Conservation (phyloP, 2,329 filamentous ascomycete species). For the Pseudocercospora ulei region DNA sequence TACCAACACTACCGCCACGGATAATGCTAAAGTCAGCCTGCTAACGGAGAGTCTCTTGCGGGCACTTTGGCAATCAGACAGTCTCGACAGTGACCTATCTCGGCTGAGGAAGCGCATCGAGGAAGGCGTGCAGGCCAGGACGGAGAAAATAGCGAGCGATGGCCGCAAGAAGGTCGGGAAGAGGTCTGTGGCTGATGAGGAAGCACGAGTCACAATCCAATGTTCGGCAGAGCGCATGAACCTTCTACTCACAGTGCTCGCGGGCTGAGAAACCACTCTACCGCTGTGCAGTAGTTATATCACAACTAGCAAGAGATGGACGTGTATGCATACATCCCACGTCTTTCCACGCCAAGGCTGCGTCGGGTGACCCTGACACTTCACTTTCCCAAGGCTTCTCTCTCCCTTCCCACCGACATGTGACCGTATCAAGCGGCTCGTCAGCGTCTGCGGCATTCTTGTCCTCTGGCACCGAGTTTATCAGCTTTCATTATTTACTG, state of each 20-base stretch:
- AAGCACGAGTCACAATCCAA: constrained; percentile 32
- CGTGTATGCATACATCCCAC: too few relatives aligned
- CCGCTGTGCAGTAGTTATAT: too few relatives aligned
- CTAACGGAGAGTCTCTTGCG: constrained; percentile 57
- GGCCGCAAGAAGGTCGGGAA: constrained; percentile 40
- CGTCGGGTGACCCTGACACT: constrained; percentile 8
- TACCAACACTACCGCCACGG: constrained; percentile 49
- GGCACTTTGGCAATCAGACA: constrained; percentile 38
- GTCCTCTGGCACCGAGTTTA: background rate
- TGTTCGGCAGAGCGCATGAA: constrained; percentile 30
- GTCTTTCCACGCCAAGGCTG: constrained; percentile 8
- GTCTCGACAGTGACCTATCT: constrained; percentile 13
- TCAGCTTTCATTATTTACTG: constrained; percentile 6
- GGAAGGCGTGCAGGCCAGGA: constrained; percentile 46
- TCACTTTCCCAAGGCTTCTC: constrained; percentile 5
- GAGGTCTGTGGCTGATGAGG: constrained; percentile 32
- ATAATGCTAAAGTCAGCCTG: constrained; percentile 65
- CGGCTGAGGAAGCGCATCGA: constrained; percentile 38
- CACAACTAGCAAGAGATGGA: too few relatives aligned
- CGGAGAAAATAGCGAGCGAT: constrained; percentile 39
- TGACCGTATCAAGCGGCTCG: constrained; percentile 8
- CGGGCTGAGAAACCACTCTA: too few relatives aligned
- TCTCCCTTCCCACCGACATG: constrained; percentile 8
- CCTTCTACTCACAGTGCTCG: constrained; percentile 13
- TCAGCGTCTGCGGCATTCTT: constrained; percentile 9